phyloP scores from a whole-genome alignment of 2,329 filamentous ascomycete species.

The Ophiosphaerella korrae region DNA sequence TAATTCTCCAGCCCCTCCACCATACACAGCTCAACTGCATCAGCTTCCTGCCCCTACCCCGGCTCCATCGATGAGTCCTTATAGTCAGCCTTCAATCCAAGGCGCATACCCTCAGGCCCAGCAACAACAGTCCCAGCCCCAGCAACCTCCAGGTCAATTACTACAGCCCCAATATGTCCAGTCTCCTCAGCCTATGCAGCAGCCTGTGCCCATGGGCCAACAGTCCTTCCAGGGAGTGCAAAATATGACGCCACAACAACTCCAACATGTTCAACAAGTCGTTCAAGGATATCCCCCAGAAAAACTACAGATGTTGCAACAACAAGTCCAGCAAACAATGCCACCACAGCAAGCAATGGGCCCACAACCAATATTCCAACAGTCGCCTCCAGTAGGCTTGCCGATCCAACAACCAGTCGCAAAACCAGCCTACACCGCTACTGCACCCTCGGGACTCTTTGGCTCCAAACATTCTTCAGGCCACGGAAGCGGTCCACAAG shows the following conservation, averaged over 20 bases:
- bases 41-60: slow-evolving; percentile 26
- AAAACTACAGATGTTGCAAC: slow-evolving; percentile 37
- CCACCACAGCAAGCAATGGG: slow-evolving; percentile 11
- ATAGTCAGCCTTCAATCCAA: slow-evolving; percentile 13
- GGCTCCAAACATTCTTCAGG: slow-evolving; percentile 23
- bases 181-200: slow-evolving; percentile 11
- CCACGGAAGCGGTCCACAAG: slow-evolving; percentile 28
- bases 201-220: slow-evolving; percentile 13
- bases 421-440: slow-evolving; percentile 26
- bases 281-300: slow-evolving; percentile 38
- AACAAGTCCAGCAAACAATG: slow-evolving; percentile 32
- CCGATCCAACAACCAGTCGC: slow-evolving; percentile 20
- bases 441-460: slow-evolving; percentile 34
- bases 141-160: slow-evolving; percentile 11
- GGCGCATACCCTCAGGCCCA: slow-evolving; percentile 22
- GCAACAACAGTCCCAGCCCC: slow-evolving; percentile 14
- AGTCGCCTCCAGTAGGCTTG: slow-evolving; percentile 6
- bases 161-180: slow-evolving; percentile 19
- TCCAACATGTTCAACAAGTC: slow-evolving; percentile 38
- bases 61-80: slow-evolving; percentile 16
- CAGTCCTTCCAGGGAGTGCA: slow-evolving; percentile 27
- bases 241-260: slow-evolving; percentile 34
- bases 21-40: slow-evolving; percentile 22
- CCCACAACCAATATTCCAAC: slow-evolving; percentile 12
- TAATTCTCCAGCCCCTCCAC: slow-evolving; percentile 25